Percentiles rank a stretch among this genome's conserved stretches.
phyloP scores from a whole-genome alignment of 2,329 filamentous ascomycete species.

The Lachnellula cervina region DNA sequence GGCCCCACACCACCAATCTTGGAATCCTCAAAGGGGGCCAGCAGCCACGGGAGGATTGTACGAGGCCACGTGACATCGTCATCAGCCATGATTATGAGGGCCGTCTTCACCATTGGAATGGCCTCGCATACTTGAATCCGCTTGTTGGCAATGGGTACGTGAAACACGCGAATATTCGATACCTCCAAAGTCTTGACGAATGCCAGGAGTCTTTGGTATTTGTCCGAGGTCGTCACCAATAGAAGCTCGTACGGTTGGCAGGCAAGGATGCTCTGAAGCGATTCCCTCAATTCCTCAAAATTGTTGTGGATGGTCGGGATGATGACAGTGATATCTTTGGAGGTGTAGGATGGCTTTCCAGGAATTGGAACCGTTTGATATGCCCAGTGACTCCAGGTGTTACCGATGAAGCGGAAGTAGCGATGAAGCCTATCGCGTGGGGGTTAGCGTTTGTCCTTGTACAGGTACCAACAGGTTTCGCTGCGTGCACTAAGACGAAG shows the following conservation, averaged over 20 bases:
- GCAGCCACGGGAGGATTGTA: conserved; percentile 82
- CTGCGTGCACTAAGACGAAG: neutral
- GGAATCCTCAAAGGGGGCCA: conserved; percentile 84
- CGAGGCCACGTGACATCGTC: conserved; percentile 92
- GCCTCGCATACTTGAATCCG: conserved; percentile 88
- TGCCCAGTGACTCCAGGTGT: conserved; percentile 78
- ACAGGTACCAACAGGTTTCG: neutral
- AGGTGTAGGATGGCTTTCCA: conserved; percentile 62
- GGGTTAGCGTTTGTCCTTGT: neutral
- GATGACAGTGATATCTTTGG: conserved; percentile 85
- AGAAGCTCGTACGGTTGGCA: conserved; percentile 70
- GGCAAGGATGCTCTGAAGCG: conserved; percentile 70
- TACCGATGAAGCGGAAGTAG: conserved; percentile 79
- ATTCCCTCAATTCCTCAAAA: conserved; percentile 77
- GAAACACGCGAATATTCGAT: conserved; percentile 67
- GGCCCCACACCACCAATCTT: conserved; percentile 87
- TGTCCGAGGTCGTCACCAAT: conserved; percentile 80
- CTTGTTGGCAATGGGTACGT: conserved; percentile 86
- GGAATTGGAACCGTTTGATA: conserved; percentile 84
- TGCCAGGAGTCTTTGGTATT: conserved; percentile 61
- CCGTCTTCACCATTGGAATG: conserved; percentile 76
- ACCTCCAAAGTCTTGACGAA: conserved; percentile 58
- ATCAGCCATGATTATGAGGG: conserved; percentile 87
- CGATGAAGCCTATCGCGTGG: conserved; percentile 65
- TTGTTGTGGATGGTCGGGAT: conserved; percentile 88